Percentiles rank a stretch among this genome's conserved stretches.
Evolutionary conservation across 1,139 yeast genomes (phyloP).

Genomic region (Hemisphaericaspora lyxosophila): DNA sequence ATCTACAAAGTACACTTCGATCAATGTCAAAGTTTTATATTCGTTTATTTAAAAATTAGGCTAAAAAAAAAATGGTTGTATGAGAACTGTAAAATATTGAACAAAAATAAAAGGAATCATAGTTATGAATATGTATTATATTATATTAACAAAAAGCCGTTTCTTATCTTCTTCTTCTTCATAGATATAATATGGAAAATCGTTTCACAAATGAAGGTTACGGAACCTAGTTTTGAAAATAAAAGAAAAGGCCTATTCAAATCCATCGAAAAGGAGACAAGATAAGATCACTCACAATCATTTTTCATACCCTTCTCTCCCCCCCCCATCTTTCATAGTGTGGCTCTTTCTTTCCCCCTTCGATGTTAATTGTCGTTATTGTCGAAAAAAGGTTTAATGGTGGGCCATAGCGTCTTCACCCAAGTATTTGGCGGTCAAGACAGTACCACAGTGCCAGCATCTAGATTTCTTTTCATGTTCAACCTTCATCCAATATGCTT

Average conservation of each 20-base stretch:
- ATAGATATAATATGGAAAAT: slow-evolving; percentile 1
- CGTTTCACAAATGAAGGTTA: no score
- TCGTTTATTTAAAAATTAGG: not conserved
- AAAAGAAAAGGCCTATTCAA: not conserved
- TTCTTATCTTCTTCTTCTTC: slow-evolving; percentile 3
- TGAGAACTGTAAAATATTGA: slow-evolving; percentile 2
- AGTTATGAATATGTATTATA: slow-evolving; percentile 3
- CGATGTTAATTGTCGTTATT: not conserved
- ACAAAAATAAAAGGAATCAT: slow-evolving; percentile 3
- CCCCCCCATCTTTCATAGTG: no score
- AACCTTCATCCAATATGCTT: slow-evolving; percentile 91
- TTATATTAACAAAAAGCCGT: slow-evolving; percentile 2
- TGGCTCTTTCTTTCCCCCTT: not conserved
- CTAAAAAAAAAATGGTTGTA: slow-evolving; percentile 1
- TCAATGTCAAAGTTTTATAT: slow-evolving; percentile 3
- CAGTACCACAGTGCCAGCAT: slow-evolving; percentile 99
- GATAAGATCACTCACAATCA: no score
- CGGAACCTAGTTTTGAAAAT: no score
- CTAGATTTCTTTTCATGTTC: slow-evolving; percentile 81
- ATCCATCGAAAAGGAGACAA: not conserved
- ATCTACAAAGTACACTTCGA: no score
- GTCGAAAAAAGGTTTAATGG: slow-evolving; percentile 31
- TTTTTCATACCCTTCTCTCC: no score
- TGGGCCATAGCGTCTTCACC: slow-evolving; percentile 74
- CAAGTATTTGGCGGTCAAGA: slow-evolving; percentile 83